phyloP scores from a whole-genome alignment of 108 stramenopile species.

The Nannochloropsis oceanica region DNA sequence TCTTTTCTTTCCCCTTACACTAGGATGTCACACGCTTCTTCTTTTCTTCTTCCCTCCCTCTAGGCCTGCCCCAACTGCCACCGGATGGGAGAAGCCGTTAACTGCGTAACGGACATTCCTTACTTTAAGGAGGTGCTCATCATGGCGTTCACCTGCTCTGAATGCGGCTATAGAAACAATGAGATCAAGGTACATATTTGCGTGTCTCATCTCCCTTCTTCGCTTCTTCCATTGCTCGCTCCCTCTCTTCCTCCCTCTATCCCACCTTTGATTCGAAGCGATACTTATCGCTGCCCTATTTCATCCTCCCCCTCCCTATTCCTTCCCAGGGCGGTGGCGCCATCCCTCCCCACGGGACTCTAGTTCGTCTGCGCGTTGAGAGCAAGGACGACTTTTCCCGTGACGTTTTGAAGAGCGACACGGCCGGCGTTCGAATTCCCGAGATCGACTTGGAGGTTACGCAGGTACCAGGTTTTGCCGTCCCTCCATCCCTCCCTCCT shows the following conservation, averaged over 20 bases:
- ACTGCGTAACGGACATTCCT: slow-evolving; percentile 68
- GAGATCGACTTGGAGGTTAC: slow-evolving; percentile 46
- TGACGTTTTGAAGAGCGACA: slow-evolving; percentile 65
- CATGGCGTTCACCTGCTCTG: slow-evolving; percentile 64
- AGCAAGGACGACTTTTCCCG: slow-evolving; percentile 50
- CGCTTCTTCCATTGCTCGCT: background rate
- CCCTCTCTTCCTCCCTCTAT: background rate
- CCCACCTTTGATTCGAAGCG: background rate
- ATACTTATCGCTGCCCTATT: background rate
- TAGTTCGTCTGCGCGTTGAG: slow-evolving; percentile 41
- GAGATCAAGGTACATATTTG: slow-evolving; percentile 35
- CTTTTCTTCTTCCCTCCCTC: slow-evolving; percentile 14
- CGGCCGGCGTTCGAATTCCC: slow-evolving; percentile 56
- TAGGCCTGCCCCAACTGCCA: slow-evolving; percentile 38
- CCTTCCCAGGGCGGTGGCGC: slow-evolving; percentile 68
- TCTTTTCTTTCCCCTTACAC: background rate
- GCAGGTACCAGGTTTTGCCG: background rate
- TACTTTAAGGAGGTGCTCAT: slow-evolving; percentile 85
- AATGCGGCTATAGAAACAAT: slow-evolving; percentile 63
- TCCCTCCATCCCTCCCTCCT: background rate
- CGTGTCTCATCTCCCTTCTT: background rate
- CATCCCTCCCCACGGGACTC: slow-evolving; percentile 53
- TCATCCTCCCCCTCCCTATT: background rate
- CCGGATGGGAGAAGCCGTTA: slow-evolving; percentile 31
- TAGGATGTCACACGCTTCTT: background rate